phyloP scores from a whole-genome alignment of 1,284 basidiomycete species.

The Irpex sp. region DNA sequence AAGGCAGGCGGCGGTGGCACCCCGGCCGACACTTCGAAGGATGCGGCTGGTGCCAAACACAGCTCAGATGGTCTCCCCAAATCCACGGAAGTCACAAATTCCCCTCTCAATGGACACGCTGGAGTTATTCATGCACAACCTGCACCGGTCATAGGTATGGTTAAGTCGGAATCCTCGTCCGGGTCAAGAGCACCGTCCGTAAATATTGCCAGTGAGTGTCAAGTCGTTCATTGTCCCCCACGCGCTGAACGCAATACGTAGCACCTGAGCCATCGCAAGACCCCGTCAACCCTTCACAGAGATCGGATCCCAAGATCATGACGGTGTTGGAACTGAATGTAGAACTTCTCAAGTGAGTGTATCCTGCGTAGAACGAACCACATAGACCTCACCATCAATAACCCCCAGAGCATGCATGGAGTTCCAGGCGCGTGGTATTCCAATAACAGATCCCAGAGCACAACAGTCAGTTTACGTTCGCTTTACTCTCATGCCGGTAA shows the following conservation, averaged over 20 bases:
- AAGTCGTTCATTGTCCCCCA: not conserved
- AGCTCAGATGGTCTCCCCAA: not conserved
- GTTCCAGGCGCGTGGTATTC: constrained; percentile 51
- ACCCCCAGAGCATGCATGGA: constrained; percentile 32
- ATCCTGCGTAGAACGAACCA: not conserved
- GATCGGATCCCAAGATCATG: constrained; percentile 47
- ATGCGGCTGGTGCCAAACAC: not conserved
- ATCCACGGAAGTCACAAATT: not conserved
- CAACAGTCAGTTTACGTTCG: constrained; percentile 45
- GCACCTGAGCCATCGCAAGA: constrained; percentile 13
- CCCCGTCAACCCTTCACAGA: constrained; percentile 10
- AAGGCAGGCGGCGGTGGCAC: constrained; percentile 8
- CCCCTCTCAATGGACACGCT: not conserved
- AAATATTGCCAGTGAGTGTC: constrained; percentile 11
- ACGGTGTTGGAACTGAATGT: constrained; percentile 61
- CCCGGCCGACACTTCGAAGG: not conserved
- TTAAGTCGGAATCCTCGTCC: not conserved
- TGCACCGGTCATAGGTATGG: not conserved
- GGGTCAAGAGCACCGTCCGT: not conserved
- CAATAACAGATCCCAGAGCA: constrained; percentile 45
- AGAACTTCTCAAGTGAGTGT: constrained; percentile 59
- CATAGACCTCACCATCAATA: not conserved
- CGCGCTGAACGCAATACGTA: constrained; percentile 1
- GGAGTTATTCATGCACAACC: not conserved
- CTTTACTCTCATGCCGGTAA: constrained; percentile 3